Evolutionary conservation across 345 rosid genomes (phyloP).

Genomic region (Eucalyptus rudis): DNA sequence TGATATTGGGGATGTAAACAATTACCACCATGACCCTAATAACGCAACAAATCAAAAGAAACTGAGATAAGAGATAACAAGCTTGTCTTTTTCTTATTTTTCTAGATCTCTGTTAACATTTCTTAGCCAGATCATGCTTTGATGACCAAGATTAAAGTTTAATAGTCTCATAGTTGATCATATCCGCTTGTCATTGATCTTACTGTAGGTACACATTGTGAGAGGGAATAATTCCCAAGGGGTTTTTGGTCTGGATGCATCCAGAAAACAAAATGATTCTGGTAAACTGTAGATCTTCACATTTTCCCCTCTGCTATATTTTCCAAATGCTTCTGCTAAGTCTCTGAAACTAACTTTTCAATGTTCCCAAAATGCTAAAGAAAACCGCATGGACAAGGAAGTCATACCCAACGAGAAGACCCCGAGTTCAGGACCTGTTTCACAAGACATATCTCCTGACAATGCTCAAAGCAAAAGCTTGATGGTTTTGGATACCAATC

Average conservation of each 20-base stretch:
- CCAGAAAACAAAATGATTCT: background rate
- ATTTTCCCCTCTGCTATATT: background rate
- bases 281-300: background rate
- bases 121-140: background rate
- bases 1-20: background rate
- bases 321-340: background rate
- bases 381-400: background rate
- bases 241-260: background rate
- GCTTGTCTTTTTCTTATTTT: background rate
- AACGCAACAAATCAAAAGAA: background rate
- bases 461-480: background rate
- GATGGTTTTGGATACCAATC: background rate
- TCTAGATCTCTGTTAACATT: background rate
- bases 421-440: background rate
- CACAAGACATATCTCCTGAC: background rate
- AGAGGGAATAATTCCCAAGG: background rate
- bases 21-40: background rate
- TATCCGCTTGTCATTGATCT: background rate
- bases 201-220: background rate
- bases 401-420: background rate
- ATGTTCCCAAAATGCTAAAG: background rate
- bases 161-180: background rate
- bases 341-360: background rate
- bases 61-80: background rate
- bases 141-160: background rate